These are phyloP conservation scores for Mucor indicus DNA, from an alignment of 371 early-diverging fungal genomes.

Conservation along the genomic window DNA sequence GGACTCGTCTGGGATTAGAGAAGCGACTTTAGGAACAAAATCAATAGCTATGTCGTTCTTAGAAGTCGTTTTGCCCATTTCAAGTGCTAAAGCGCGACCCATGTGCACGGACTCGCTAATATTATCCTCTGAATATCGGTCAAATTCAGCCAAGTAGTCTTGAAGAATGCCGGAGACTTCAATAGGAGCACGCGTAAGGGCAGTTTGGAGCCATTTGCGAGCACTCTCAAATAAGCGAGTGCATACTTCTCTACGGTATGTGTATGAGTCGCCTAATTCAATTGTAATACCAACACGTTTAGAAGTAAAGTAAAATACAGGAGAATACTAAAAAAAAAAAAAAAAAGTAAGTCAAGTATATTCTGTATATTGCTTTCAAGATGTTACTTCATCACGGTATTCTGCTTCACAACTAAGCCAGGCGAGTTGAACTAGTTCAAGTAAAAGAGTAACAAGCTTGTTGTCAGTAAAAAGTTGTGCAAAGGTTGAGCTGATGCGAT, in stretches of 20 bases:
- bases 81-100: constrained; percentile 73
- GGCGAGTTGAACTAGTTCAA: constrained; percentile 76
- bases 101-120: constrained; percentile 58
- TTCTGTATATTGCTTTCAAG: too few species aligned
- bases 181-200: constrained; percentile 45
- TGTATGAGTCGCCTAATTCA: constrained; percentile 73
- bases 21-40: constrained; percentile 44
- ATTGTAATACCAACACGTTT: constrained; percentile 61
- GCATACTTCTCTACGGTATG: constrained; percentile 70
- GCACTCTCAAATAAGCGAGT: constrained; percentile 61
- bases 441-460: constrained; percentile 52
- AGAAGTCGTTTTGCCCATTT: constrained; percentile 58
- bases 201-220: constrained; percentile 67
- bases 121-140: constrained; percentile 44
- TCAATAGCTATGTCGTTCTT: constrained; percentile 37
- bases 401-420: constrained; percentile 84
- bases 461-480: constrained; percentile 78
- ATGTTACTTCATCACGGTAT: constrained; percentile 59
- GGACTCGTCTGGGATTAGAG: constrained; percentile 48
- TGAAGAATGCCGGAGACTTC: constrained; percentile 69
- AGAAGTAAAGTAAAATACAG: constrained; percentile 72
- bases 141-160: constrained; percentile 62
- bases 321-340: constrained; percentile 48
- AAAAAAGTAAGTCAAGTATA: too few species aligned
- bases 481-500: constrained; percentile 54